These are phyloP conservation scores for Hygrophila difformis DNA, from an alignment of 257 asterid species.

Conservation along the genomic window DNA sequence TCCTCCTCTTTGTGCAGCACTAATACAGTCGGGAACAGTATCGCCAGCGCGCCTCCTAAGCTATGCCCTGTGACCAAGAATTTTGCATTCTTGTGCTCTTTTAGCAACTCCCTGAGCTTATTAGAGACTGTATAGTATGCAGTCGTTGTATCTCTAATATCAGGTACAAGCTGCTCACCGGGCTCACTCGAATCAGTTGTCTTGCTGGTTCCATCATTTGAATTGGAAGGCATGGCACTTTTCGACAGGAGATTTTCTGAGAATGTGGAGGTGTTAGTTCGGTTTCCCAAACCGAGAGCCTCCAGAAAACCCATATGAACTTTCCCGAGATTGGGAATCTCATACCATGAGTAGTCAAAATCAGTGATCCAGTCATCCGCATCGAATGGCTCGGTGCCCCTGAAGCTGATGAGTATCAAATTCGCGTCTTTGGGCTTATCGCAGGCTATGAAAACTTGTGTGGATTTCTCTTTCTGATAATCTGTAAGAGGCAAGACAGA, in stretches of 20 bases:
- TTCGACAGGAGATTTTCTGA: slow-evolving; percentile 23
- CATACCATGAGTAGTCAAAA: slow-evolving; percentile 94
- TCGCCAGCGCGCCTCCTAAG: slow-evolving; percentile 89
- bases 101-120: slow-evolving; percentile 46
- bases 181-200: slow-evolving; percentile 19
- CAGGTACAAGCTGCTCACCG: slow-evolving; percentile 17
- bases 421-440: slow-evolving; percentile 73
- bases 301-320: slow-evolving; percentile 97
- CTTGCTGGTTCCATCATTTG: slow-evolving; percentile 11
- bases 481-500: slow-evolving; percentile 29
- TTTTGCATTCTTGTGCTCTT: slow-evolving; percentile 59
- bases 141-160: slow-evolving; percentile 38
- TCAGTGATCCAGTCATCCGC: slow-evolving; percentile 96
- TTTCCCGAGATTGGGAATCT: slow-evolving; percentile 76
- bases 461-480: slow-evolving; percentile 62
- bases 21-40: slow-evolving; percentile 67
- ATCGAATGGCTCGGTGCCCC: slow-evolving; percentile 96
- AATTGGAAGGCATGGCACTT: slow-evolving; percentile 1
- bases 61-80: slow-evolving; percentile 89
- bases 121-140: slow-evolving; percentile 63
- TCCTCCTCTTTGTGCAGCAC: slow-evolving; percentile 58
- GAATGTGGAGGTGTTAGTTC: slow-evolving; percentile 48
- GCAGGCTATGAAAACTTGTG: slow-evolving; percentile 80
- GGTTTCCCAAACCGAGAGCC: slow-evolving; percentile 88
- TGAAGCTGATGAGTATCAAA: slow-evolving; percentile 64